phyloP scores from a whole-genome alignment of 176 grass and related monocot species.

The Chrysopogon serrulatus region DNA sequence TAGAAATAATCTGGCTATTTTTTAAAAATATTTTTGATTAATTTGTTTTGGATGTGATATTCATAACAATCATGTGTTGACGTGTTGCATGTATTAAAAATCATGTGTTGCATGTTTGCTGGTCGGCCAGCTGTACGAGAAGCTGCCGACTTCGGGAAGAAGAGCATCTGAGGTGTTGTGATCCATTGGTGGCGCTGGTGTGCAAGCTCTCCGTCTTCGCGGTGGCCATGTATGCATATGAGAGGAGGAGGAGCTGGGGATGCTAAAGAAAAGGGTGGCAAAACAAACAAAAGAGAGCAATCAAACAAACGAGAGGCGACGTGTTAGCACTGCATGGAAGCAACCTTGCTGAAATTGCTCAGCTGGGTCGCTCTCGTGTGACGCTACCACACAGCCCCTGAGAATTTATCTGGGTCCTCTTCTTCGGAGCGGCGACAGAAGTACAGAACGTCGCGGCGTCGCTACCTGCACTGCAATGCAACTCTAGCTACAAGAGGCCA shows the following conservation, averaged over 20 bases:
- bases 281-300: background rate
- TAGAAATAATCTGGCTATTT: too few species aligned
- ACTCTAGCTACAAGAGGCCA: background rate
- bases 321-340: background rate
- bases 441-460: background rate
- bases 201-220: background rate
- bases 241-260: background rate
- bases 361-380: background rate
- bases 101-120: too few species aligned
- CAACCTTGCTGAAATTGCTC: background rate
- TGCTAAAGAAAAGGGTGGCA: background rate
- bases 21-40: too few species aligned
- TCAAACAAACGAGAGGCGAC: background rate
- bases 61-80: too few species aligned
- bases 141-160: slow-evolving; percentile 37
- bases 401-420: background rate
- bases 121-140: slow-evolving; percentile 48
- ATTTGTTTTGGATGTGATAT: too few species aligned
- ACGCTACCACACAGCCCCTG: background rate
- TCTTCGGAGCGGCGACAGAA: background rate
- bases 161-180: background rate
- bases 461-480: background rate
- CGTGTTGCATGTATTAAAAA: too few species aligned
- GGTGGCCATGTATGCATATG: background rate
- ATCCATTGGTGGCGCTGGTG: slow-evolving; percentile 23